phyloP scores from a whole-genome alignment of 2,329 filamentous ascomycete genomes.

The Diaporthe sp. region DNA sequence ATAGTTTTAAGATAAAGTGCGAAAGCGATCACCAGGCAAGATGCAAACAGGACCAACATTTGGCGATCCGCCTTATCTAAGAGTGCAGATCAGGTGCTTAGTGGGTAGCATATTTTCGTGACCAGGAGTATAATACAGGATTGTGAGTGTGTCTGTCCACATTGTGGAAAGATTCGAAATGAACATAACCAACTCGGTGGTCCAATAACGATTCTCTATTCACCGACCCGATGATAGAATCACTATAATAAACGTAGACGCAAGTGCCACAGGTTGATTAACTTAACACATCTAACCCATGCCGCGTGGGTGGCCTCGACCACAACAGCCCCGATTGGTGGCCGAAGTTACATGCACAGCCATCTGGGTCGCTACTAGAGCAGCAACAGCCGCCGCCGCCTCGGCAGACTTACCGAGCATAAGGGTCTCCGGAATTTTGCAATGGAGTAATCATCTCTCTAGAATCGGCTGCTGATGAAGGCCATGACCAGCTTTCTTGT shows the following conservation, averaged over 20 bases:
- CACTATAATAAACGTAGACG: slow-evolving; percentile 1
- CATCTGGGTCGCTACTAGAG: not conserved
- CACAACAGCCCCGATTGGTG: not conserved
- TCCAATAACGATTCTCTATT: too few relatives aligned
- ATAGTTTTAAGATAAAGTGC: too few relatives aligned
- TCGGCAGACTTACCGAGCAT: not conserved
- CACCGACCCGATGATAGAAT: not conserved
- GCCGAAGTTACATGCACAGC: not conserved
- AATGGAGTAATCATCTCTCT: not conserved
- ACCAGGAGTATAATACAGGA: too few relatives aligned
- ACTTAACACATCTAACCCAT: not conserved
- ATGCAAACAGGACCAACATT: too few relatives aligned
- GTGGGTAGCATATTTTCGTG: too few relatives aligned
- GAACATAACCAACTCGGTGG: too few relatives aligned
- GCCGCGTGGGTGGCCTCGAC: not conserved
- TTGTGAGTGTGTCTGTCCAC: too few relatives aligned
- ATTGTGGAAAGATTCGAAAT: too few relatives aligned
- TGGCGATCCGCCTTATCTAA: too few relatives aligned
- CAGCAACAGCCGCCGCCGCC: not conserved
- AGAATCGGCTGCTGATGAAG: not conserved
- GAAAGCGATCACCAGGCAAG: too few relatives aligned
- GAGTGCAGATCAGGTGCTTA: too few relatives aligned
- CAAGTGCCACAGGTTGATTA: not conserved
- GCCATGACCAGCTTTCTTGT: too few relatives aligned
- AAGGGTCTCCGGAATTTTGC: not conserved